Conservation (phyloP, 1,284 basidiomycete genomes). For the Meripilus lineatus region DNA sequence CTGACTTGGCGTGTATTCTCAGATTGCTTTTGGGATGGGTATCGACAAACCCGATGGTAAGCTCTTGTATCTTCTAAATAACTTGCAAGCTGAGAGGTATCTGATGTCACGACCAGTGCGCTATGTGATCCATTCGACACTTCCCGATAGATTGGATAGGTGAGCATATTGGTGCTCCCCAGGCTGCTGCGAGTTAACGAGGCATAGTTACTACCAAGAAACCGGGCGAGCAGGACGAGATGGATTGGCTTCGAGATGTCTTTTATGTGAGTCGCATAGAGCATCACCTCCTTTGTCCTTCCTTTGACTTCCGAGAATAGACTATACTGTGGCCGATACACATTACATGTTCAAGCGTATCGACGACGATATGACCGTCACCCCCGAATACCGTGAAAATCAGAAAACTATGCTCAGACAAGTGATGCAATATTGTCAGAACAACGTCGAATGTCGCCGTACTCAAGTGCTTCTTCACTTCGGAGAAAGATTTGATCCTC, state of each 20-base stretch:
- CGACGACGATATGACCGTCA: slow-evolving; percentile 37
- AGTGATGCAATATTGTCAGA: slow-evolving; percentile 75
- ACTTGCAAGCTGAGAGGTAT: neutral
- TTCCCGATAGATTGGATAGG: slow-evolving; percentile 31
- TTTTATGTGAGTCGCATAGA: slow-evolving; percentile 41
- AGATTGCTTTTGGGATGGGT: slow-evolving; percentile 93
- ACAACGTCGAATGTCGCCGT: slow-evolving; percentile 85
- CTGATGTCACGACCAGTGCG: slow-evolving; percentile 51
- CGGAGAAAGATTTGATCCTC: slow-evolving; percentile 39
- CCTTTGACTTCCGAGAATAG: slow-evolving; percentile 26
- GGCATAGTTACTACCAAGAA: slow-evolving; percentile 71
- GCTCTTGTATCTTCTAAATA: slow-evolving; percentile 10
- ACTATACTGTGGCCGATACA: slow-evolving; percentile 54
- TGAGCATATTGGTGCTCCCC: too few relatives aligned
- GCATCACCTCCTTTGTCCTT: neutral
- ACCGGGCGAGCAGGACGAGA: slow-evolving; percentile 84
- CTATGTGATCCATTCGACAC: slow-evolving; percentile 67
- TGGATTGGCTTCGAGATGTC: slow-evolving; percentile 57
- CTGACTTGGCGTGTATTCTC: neutral
- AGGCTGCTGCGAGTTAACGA: slow-evolving; percentile 1
- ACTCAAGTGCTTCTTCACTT: slow-evolving; percentile 77
- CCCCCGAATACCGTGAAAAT: slow-evolving; percentile 49
- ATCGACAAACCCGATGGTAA: slow-evolving; percentile 85
- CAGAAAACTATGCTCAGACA: slow-evolving; percentile 50
- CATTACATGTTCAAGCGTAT: slow-evolving; percentile 48